Base-by-base conservation (phyloP, 2,329 filamentous ascomycete species). In the Ceratocystis harringtonii region DNA sequence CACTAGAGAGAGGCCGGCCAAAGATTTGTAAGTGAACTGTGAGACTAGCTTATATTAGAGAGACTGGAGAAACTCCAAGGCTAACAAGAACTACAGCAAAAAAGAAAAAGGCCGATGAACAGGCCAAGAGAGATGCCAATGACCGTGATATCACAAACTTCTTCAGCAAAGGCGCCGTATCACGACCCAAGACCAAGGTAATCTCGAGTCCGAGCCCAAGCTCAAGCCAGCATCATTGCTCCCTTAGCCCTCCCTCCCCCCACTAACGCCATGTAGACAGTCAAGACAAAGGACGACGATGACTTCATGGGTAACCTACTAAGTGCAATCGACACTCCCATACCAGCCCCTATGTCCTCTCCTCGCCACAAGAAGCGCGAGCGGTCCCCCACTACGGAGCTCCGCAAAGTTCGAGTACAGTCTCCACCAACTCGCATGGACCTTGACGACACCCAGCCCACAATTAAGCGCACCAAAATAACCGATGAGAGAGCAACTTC, bases 61-160 rank as follows among this genome's bases (percentile, higher is more conserved):
- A 15, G 15, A 65, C 55, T 17, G 8, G 6, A 19, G 32, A 28
- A 10, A 4, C 19, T n/a, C 15, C 17, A 30, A 61, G 63, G 44
- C 63, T 60, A 61, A 64, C 25, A 60, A 8, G 10, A 70, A 64
- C 19, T 48, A 52, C 69, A 92, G 88, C 86, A 69, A 97, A 96
- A 76, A 84, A 91, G 71, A 92, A 90, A 74, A 87, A 88, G 17
- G 89, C 96, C 71, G 90, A 95, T 70, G 91, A 96, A 67, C 85
- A 89, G 69, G 86, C 90, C 67, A 88, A 89, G 73, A 84, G 88
- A 71, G 89, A 95, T 70, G 91, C 89, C 74, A 90, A 91, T 70
- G 91, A 95, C 75, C 88, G 89, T 72, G 88, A 91, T 70, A 97
- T 99, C 73, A 91, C 87, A 75, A 92, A 95, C 71, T 99, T 95